These are phyloP conservation scores for Incumbomyces delicatus DNA, from an alignment of 2,329 filamentous ascomycete genomes.

Conservation along the genomic window DNA sequence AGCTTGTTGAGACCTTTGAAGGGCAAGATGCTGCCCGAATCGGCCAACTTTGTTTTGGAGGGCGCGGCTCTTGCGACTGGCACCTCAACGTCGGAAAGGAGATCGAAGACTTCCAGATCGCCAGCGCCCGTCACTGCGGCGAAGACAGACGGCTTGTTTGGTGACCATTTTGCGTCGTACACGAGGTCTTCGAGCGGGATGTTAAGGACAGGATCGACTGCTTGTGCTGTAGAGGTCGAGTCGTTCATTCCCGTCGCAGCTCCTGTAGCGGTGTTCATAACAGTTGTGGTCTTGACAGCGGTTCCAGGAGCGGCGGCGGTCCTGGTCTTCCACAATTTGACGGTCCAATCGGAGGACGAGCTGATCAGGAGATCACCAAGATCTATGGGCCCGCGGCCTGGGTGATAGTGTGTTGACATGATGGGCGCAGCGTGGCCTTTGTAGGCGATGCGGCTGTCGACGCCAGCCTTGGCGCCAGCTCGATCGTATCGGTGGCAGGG, in stretches of 20 bases:
- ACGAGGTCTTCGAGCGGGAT: constrained; percentile 92
- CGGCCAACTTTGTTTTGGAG: constrained; percentile 48
- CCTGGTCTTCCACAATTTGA: constrained; percentile 92
- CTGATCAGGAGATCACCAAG: constrained; percentile 87
- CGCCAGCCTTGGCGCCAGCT: constrained; percentile 90
- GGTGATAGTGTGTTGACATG: constrained; percentile 94
- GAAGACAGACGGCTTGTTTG: constrained; percentile 87
- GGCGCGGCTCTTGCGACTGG: constrained; percentile 74
- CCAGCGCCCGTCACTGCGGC: constrained; percentile 89
- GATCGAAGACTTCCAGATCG: constrained; percentile 87
- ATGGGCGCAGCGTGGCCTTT: constrained; percentile 85
- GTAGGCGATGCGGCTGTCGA: constrained; percentile 82
- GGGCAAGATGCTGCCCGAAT: constrained; percentile 52
- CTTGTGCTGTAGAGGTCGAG: constrained; percentile 31
- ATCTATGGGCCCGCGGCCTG: constrained; percentile 81
- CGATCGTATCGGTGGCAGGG: constrained; percentile 96
- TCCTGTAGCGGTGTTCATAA: constrained; percentile 30
- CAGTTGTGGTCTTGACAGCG: constrained; percentile 25
- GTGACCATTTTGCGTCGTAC: constrained; percentile 93
- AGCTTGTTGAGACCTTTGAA: constrained; percentile 87
- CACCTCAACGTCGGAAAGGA: constrained; percentile 85
- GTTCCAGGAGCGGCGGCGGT: constrained; percentile 24
- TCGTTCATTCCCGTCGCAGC: constrained; percentile 11
- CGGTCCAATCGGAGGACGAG: constrained; percentile 91
- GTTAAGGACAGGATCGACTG: constrained; percentile 68